A percentile compares a stretch with the other conserved stretches of the same genome.
Evolutionary conservation across 2,329 filamentous ascomycete genomes (phyloP).

Genomic region (Colletotrichum magnum): DNA sequence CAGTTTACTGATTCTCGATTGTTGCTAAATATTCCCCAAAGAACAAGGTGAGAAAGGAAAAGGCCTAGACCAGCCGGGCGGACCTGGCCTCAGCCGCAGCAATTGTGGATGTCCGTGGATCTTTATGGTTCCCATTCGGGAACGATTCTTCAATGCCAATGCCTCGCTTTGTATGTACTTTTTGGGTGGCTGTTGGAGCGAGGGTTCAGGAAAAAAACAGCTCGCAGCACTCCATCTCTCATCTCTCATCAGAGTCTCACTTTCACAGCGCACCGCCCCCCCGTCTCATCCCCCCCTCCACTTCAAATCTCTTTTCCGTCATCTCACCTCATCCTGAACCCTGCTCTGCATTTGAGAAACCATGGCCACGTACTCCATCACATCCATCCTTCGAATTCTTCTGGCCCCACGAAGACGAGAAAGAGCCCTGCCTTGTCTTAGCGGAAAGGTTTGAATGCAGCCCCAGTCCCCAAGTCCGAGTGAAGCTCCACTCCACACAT

Average conservation of each 20-base stretch:
- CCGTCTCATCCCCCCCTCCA: slow-evolving; percentile 2
- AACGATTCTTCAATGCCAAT: slow-evolving; percentile 1
- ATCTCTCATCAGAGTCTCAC: not conserved
- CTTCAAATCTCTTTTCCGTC: slow-evolving; percentile 25
- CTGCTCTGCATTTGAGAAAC: slow-evolving; percentile 28
- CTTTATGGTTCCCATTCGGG: not conserved
- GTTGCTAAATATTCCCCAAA: not conserved
- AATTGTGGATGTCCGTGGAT: not conserved
- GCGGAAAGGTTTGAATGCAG: not conserved
- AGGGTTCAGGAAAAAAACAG: too few relatives aligned
- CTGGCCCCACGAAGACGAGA: slow-evolving; percentile 18
- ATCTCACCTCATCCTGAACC: slow-evolving; percentile 40
- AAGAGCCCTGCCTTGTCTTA: not conserved
- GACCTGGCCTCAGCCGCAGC: not conserved
- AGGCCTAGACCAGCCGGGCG: too few relatives aligned
- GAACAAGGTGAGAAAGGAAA: too few relatives aligned
- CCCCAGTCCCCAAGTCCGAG: not conserved
- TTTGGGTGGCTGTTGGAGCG: too few relatives aligned
- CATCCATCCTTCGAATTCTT: not conserved
- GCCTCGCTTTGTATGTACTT: too few relatives aligned
- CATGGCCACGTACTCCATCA: slow-evolving; percentile 25
- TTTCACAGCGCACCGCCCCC: slow-evolving; percentile 15
- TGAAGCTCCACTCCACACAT: slow-evolving; percentile 1
- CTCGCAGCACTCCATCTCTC: not conserved
- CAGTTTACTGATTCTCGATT: not conserved